These are phyloP conservation scores for Jamesozyma spencerorum DNA, from an alignment of 805 yeast genomes.

Conservation along the genomic window DNA sequence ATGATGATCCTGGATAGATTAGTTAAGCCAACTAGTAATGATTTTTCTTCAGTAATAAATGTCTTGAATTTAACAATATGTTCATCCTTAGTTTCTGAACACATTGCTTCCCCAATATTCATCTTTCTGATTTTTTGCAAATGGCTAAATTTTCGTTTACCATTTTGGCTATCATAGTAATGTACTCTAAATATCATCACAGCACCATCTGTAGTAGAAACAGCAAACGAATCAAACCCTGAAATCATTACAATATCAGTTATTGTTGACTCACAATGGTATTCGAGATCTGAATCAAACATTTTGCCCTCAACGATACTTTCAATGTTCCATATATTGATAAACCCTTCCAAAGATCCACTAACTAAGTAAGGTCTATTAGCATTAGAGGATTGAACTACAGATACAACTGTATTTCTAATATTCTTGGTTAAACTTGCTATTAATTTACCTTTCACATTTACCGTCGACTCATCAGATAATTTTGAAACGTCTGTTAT, in stretches of 20 bases:
- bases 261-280: conserved; percentile 43
- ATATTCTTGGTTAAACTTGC: conserved; percentile 56
- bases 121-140: conserved; percentile 19
- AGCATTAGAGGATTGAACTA: conserved; percentile 43
- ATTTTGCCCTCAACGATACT: conserved; percentile 55
- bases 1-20: conserved; percentile 42
- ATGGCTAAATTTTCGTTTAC: conserved; percentile 8
- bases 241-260: conserved; percentile 43
- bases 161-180: conserved; percentile 14
- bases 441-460: conserved; percentile 41
- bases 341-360: conserved; percentile 64
- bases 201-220: conserved; percentile 33
- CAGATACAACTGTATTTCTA: conserved; percentile 42
- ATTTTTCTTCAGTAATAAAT: conserved; percentile 32
- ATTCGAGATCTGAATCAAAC: conserved; percentile 39
- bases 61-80: conserved; percentile 39
- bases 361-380: conserved; percentile 61
- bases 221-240: conserved; percentile 50
- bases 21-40: conserved; percentile 43
- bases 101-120: conserved; percentile 9
- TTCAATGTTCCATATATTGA: conserved; percentile 71
- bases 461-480: conserved; percentile 11
- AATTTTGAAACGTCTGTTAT: conserved; percentile 3
- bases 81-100: conserved; percentile 9
- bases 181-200: conserved; percentile 33